Evolutionary conservation across 164 flowering plant genomes (phyloP), one percentile per base, ranked within the genome.

Genomic region (Magnolia changhungtana): DNA sequence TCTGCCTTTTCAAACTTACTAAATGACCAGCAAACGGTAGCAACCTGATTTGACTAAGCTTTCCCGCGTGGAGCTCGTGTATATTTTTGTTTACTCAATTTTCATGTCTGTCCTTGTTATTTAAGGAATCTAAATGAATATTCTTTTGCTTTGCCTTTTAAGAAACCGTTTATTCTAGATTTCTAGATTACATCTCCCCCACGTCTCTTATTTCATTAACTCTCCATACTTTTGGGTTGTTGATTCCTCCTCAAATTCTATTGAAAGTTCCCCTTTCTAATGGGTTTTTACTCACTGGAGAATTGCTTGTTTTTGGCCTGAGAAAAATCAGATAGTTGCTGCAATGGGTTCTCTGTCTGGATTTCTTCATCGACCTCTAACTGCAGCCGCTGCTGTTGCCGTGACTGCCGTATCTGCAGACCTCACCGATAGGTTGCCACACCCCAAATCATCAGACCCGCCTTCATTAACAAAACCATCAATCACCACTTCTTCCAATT

Each of bases 281-380:
- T 70, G 23, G 27, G 4, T 49, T 19, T 50, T 18, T 70, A 3
- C 52, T 70, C 55, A 50, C 59, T 21, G 4, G 20, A 49, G 2
- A 50, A 20, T 70, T 70, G 72, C 58, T 73, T 61, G 10, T 24
- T 20, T 20, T 64, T 64, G 58, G 69, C 58, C 9, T 64, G 59
- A 19, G n/a, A 74, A n/a, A 21, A 21, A 55, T 13, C 61, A 16
- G 58, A 67, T 51, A n/a, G 50, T 65, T 31, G n/a, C 71, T 19
- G 52, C 27, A 21, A 91, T 93, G 97, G 92, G 88, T 86, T 88
- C 95, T 76, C 81, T 88, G 73, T 80, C 92, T 10, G 96, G 98
- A 81, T 74, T 83, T 81, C 73, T 93, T 79, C 91, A 87, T 75
- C 85, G 96, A 21, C 99, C 96, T 69, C 77, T 92, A 31, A 79